A percentile compares a stretch with the other conserved stretches of the same genome.
Conservation (phyloP, 2,329 filamentous ascomycete species). For the Pleomassaria siparia region DNA sequence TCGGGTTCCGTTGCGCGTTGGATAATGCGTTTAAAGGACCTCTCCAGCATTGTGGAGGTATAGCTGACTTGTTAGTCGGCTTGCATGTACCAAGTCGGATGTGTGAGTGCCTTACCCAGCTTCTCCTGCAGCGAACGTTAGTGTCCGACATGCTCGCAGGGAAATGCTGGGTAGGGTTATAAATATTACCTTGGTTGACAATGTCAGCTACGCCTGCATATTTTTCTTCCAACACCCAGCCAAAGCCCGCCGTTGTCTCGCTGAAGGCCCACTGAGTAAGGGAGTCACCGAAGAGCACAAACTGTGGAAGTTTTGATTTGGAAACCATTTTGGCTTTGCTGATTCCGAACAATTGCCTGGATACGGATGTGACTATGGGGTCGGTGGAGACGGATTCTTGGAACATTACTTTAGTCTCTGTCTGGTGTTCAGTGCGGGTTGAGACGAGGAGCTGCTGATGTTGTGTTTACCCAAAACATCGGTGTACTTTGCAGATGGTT, state of each 20-base stretch:
- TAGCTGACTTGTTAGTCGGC: conserved; percentile 18
- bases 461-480: neutral
- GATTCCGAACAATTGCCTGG: neutral
- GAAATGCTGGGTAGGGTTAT: neutral
- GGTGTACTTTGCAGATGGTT: neutral
- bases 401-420: neutral
- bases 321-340: neutral
- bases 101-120: conserved; percentile 20
- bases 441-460: neutral
- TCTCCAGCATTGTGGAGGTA: conserved; percentile 27
- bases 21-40: conserved; percentile 29
- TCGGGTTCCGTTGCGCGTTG: conserved; percentile 15
- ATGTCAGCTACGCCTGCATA: conserved; percentile 31
- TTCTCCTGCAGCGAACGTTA: conserved; percentile 14
- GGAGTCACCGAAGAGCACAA: conserved; percentile 40
- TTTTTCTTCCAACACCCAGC: conserved; percentile 25
- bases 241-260: conserved; percentile 29
- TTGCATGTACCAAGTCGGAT: conserved; percentile 5
- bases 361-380: neutral
- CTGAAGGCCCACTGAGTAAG: conserved; percentile 38
- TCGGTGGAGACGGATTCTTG: neutral
- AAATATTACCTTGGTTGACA: conserved; percentile 36
- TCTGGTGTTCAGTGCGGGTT: neutral
- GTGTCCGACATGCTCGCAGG: neutral
- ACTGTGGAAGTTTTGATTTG: conserved; percentile 17